These are phyloP conservation scores for Boletus rubroflammeus DNA, from an alignment of 768 basidiomycete genomes.

Conservation along the genomic window DNA sequence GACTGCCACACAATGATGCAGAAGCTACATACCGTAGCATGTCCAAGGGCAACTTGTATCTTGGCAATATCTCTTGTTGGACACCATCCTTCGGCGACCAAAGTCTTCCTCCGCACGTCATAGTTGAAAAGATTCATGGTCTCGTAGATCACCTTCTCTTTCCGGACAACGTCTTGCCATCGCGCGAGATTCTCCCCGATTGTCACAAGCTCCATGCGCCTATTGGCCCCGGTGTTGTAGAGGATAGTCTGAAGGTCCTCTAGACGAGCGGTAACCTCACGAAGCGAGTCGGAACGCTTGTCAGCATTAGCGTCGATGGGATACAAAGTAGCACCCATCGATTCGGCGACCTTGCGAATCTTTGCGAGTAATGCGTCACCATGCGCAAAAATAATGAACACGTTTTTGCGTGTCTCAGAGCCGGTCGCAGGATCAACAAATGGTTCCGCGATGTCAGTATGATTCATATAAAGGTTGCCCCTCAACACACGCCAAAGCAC, in stretches of 20 bases:
- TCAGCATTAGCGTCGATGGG: conserved; percentile 94
- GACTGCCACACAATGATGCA: neutral
- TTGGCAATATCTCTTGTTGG: conserved; percentile 85
- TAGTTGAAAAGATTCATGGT: conserved; percentile 95
- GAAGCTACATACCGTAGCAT: conserved; percentile 65
- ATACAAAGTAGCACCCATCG: conserved; percentile 97
- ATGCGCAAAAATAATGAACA: conserved; percentile 99
- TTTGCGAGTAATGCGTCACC: conserved; percentile 89
- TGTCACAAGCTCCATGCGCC: conserved; percentile 77
- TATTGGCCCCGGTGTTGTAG: conserved; percentile 82
- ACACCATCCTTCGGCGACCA: conserved; percentile 97
- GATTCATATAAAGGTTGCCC: conserved; percentile 99
- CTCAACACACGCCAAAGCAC: conserved; percentile 97
- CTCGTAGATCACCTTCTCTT: conserved; percentile 96
- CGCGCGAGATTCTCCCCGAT: conserved; percentile 81
- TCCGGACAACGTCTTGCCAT: conserved; percentile 92
- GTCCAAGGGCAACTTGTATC: conserved; percentile 84
- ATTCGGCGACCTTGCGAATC: conserved; percentile 97
- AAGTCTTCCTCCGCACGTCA: conserved; percentile 88
- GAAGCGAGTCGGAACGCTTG: conserved; percentile 85
- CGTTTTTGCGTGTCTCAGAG: conserved; percentile 89
- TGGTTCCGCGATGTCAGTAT: conserved; percentile 89
- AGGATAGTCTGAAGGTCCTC: conserved; percentile 89
- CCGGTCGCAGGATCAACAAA: conserved; percentile 86
- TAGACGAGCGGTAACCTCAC: conserved; percentile 81